These are phyloP conservation scores for Erysimum cheiri DNA, from an alignment of 441 rosid species.

Conservation along the genomic window DNA sequence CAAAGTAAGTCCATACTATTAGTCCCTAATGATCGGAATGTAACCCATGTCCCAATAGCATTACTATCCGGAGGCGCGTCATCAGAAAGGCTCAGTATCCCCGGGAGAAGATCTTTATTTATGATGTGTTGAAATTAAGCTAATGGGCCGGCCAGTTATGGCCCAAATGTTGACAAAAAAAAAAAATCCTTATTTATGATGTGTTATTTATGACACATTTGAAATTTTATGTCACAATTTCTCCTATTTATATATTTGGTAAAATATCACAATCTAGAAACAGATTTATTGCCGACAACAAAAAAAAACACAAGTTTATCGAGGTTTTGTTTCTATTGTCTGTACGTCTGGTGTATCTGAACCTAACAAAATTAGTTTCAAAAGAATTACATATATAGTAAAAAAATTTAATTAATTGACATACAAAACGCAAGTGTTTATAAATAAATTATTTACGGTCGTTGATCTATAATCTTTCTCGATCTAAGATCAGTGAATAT, in stretches of 20 bases:
- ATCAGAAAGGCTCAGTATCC: no score
- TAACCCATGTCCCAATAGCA: no score
- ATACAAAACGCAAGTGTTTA: not conserved
- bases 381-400: not conserved
- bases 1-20: no score
- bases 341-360: conserved; percentile 18
- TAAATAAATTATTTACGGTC: conserved; percentile 6
- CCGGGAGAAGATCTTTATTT: no score
- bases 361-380: conserved; percentile 22
- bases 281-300: conserved; percentile 5
- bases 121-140: no score
- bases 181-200: not conserved
- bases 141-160: no score
- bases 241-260: conserved; percentile 7
- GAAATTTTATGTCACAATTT: conserved; percentile 12
- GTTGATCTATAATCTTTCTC: conserved; percentile 21
- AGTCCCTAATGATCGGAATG: no score
- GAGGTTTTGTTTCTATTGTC: conserved; percentile 34
- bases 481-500: not conserved
- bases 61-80: no score
- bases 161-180: no score
- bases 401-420: conserved; percentile 3
- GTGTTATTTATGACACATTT: conserved; percentile 13
- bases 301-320: not conserved
- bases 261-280: conserved; percentile 32